Conservation (phyloP, 192 early-diverging fungal species). For the Podila minutissima region DNA sequence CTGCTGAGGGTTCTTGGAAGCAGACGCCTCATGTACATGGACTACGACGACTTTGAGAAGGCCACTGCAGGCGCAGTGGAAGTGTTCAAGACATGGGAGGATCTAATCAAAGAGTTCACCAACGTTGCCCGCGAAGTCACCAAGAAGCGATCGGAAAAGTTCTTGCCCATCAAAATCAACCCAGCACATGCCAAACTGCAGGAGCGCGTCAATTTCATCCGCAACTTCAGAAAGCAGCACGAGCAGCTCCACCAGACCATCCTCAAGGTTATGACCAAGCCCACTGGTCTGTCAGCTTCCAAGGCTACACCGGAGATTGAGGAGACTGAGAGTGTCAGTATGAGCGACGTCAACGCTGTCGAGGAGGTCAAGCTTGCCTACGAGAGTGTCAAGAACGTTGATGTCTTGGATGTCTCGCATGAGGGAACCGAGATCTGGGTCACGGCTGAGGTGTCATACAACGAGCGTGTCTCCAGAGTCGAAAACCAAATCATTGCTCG, state of each 20-base stretch:
- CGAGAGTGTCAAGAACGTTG: constrained; percentile 91
- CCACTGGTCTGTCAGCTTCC: constrained; percentile 47
- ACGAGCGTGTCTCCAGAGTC: constrained; percentile 92
- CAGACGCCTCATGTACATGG: constrained; percentile 93
- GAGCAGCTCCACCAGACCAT: constrained; percentile 99
- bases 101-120: constrained; percentile 94
- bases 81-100: constrained; percentile 95
- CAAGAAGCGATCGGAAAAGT: constrained; percentile 92
- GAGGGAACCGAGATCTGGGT: constrained; percentile 96
- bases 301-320: constrained; percentile 55
- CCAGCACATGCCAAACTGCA: constrained; percentile 92
- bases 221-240: constrained; percentile 94
- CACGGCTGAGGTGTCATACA: constrained; percentile 89
- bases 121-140: constrained; percentile 95
- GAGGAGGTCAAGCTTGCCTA: constrained; percentile 93
- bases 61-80: constrained; percentile 84
- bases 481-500: constrained; percentile 98
- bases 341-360: constrained; percentile 79
- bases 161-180: constrained; percentile 94
- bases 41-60: constrained; percentile 91
- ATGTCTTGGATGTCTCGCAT: constrained; percentile 92
- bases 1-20: constrained; percentile 87
- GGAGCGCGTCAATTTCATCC: constrained; percentile 91
- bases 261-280: constrained; percentile 86
- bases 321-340: constrained; percentile 59